A percentile compares a stretch with the other conserved stretches of the same genome.
Conservation (phyloP, 1,284 basidiomycete species). For the Ustilago lituana region DNA sequence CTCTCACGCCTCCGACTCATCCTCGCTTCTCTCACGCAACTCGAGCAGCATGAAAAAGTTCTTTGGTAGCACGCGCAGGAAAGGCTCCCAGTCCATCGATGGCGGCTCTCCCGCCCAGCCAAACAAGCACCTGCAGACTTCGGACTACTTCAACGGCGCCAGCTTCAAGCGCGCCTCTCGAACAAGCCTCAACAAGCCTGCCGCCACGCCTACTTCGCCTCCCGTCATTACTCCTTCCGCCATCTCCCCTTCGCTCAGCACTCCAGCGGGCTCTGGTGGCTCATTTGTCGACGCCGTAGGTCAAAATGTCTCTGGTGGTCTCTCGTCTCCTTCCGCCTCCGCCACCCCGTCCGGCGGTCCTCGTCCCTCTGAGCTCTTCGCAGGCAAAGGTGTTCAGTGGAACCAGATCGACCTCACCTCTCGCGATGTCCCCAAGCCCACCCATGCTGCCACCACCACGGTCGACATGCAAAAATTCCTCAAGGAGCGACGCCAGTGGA, state of each 20-base stretch:
- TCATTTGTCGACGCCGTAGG: conserved; percentile 25
- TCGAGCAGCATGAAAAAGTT: conserved; percentile 50
- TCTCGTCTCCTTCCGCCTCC: conserved; percentile 12
- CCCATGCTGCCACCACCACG: conserved; percentile 18
- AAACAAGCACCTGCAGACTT: conserved; percentile 2
- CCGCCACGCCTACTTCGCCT: conserved; percentile 7
- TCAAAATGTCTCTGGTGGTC: conserved; percentile 15
- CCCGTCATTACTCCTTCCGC: conserved; percentile 27
- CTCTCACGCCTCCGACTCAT: conserved; percentile 31
- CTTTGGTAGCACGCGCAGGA: conserved; percentile 46
- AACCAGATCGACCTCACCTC: conserved; percentile 51
- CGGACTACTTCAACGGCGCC: conserved; percentile 23
- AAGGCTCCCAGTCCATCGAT: conserved; percentile 41
- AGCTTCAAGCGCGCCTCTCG: conserved; percentile 20
- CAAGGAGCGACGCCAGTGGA: conserved; percentile 57
- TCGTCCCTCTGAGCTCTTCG: conserved; percentile 58
- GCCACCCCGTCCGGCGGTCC: conserved; percentile 7
- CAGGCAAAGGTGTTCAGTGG: conserved; percentile 60
- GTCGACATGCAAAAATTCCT: conserved; percentile 57
- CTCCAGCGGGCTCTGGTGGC: conserved; percentile 12
- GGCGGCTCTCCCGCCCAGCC: conserved; percentile 9
- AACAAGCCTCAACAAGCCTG: conserved; percentile 22
- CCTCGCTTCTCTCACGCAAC: conserved; percentile 36
- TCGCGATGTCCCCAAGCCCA: conserved; percentile 24
- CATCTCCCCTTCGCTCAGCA: conserved; percentile 24